Base-by-base conservation (phyloP, 306 rosid genomes). In the Psophocarpus tetragonolobus region DNA sequence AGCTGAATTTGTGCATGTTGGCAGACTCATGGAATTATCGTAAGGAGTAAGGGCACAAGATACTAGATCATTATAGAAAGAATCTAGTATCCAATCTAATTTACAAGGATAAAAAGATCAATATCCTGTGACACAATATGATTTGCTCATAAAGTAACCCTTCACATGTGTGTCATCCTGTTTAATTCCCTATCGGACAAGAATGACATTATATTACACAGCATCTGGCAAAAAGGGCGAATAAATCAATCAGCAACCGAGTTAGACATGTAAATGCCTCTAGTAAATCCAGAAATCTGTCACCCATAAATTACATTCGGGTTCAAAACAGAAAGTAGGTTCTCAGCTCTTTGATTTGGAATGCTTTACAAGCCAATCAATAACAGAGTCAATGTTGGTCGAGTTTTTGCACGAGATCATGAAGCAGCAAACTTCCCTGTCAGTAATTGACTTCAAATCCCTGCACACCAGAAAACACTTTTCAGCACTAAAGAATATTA, bases 341-440 rank as follows among this genome's bases (percentile, higher is more conserved):
- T 61, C 81, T 91, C 84, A 93, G 88, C 81, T 90, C 87, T 90
- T 93, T 50, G 98, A 91, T 85, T 93, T 93, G 70, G 98, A 93
- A 86, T 93, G 98, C 93, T 91, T 93, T 67, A 93, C 90, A 74
- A 91, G 96, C 98, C 98, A 93, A 62, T 91, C 97, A 36, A 91
- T 91, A 53, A 93, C 97, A 6, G 93, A 83, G 74, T 93, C 98
- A 17, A 93, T 91, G 84, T 93, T 93, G 74, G 98, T 93, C 7
- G 97, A 93, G 84, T 93, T 90, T 85, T 91, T 93, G 96, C 98
- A 93, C 5, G 97, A 93, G 88, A 93, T 93, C 98, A 93, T 90
- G 87, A 90, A 93, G 89, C 92, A 90, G 73, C 97, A 91, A 73
- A 93, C 98, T 90, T 93, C 98, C 84, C 98, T 90, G 73, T 91